These are phyloP conservation scores for Gynochthodes officinalis DNA, from an alignment of 257 asterid genomes.

Conservation along the genomic window DNA sequence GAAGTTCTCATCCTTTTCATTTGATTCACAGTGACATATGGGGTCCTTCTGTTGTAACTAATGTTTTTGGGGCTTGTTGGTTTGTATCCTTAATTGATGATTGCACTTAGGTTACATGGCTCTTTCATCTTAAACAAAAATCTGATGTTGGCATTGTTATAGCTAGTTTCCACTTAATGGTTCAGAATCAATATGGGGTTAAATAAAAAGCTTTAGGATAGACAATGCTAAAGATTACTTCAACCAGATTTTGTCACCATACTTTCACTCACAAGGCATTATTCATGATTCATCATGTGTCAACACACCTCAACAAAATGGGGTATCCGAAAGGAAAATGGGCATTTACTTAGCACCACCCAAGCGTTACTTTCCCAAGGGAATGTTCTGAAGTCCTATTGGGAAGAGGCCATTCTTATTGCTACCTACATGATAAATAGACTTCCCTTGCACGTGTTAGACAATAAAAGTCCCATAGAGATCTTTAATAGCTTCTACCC, in stretches of 20 bases:
- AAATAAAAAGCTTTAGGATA: neutral
- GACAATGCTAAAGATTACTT: slow-evolving; percentile 11
- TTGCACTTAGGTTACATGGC: neutral
- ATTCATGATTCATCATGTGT: slow-evolving; percentile 8
- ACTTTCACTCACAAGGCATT: neutral
- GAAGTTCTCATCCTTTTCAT: too few species aligned
- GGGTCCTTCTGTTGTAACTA: neutral
- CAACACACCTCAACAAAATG: slow-evolving; percentile 24
- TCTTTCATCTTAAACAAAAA: slow-evolving; percentile 4
- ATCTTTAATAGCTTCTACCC: neutral
- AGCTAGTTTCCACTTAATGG: too few species aligned
- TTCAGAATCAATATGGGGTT: neutral
- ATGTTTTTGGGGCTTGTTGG: neutral
- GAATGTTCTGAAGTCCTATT: neutral
- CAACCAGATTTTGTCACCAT: neutral
- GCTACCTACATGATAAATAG: neutral
- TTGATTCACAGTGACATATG: too few species aligned
- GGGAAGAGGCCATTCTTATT: neutral
- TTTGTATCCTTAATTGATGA: slow-evolving; percentile 1
- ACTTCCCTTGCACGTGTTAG: neutral
- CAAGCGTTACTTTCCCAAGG: neutral
- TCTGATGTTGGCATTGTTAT: neutral
- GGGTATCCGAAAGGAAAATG: slow-evolving; percentile 5
- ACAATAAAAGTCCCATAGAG: neutral
- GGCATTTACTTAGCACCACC: neutral